Base-by-base conservation (phyloP, 129 eudicot species). In the Flaveria ramosissima region DNA sequence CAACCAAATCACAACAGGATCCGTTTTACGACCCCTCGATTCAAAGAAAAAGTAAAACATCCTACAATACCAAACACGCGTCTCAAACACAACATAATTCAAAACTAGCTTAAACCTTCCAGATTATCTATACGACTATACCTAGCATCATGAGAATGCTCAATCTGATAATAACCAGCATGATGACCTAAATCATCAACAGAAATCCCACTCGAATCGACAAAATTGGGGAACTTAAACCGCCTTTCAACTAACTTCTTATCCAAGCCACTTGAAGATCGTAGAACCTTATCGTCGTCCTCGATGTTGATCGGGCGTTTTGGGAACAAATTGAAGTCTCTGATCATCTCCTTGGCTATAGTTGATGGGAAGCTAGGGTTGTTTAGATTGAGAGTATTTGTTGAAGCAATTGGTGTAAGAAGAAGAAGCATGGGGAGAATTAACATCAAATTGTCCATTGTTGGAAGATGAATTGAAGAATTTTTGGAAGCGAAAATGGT, bases 1-100 rank as follows among this genome's bases (percentile, higher is more conserved):
- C 85, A 92, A 57, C 98, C 98, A 92, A 71, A 92, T 88, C 30
- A 90, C 98, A 77, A 92, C 94, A 70, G 98, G 98, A 53, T 90
- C 94, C 7, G 86, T 74, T 72, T 81, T 84, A 84, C 83, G 79
- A 65, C 87, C 86, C 68, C 96, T 93, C 20, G 98, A 92, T 68
- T 92, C 96, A 53, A 92, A 92, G 92, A 92, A 92, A 62, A 92
- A 92, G 84, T 92, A 92, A 71, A 92, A 92, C 98, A 92, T 84
- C 90, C 98, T 92, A 83, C 88, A 82, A 77, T 47, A 53, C 41
- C 32, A 82, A 46, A 16, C 42, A 60, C 3, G 4, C 11, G 0
- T 71, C 27, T 17, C 72, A 71, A 51, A 77, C 21, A 14, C 53
- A 4, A 57, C 12, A 16, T 63, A 36, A 36, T 6, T 36, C 41